phyloP scores from a whole-genome alignment of 805 yeast species.

The Komagataella pseudopastoris region DNA sequence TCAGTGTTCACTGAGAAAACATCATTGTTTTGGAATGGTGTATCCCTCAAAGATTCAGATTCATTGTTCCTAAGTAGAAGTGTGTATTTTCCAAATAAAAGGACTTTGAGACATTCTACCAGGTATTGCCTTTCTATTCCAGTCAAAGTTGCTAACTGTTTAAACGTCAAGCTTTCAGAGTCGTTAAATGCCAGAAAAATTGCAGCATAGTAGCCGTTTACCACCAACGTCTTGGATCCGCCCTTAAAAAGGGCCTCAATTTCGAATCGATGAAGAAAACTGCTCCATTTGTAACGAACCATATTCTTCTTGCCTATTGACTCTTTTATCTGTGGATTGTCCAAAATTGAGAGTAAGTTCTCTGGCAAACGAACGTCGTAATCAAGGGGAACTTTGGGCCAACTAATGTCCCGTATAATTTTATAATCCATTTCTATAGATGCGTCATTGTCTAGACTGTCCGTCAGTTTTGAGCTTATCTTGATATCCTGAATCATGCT shows the following conservation, averaged over 20 bases:
- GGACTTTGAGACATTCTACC: background rate
- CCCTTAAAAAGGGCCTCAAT: background rate
- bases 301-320: background rate
- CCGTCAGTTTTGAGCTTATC: background rate
- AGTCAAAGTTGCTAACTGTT: background rate
- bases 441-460: background rate
- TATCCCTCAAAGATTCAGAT: background rate
- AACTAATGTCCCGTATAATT: background rate
- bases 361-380: background rate
- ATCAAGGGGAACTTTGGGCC: background rate
- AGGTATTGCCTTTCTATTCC: background rate
- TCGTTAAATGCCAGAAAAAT: conserved; percentile 1
- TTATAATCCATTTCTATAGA: background rate
- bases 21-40: background rate
- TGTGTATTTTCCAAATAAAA: background rate
- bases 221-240: background rate
- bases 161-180: background rate
- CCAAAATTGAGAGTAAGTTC: background rate
- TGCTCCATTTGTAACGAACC: background rate
- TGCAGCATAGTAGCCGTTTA: conserved; percentile 1
- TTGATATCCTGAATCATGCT: background rate
- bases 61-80: background rate
- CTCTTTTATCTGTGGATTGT: background rate
- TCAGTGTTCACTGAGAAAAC: background rate
- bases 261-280: background rate